Evolutionary conservation across 768 basidiomycete species (phyloP), one percentile per base, ranked within the genome.

Genomic region (Tricholoma saponaceum): DNA sequence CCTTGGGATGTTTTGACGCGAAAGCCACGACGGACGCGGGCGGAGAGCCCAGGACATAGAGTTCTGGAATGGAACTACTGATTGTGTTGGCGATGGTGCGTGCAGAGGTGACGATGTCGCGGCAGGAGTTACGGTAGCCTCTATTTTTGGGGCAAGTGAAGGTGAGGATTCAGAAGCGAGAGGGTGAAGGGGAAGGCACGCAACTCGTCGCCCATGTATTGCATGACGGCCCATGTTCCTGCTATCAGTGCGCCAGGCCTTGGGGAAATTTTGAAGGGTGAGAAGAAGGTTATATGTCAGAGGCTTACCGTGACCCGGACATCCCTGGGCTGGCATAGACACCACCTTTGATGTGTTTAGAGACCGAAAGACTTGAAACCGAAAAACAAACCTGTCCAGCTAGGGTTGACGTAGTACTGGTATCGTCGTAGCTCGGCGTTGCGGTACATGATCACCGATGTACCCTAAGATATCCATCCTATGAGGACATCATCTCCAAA

Each of bases 211-310:
- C 96, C 96, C 76, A 98, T 88, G 69, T 92, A 85, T 60, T 96
- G 90, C 86, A 99, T 88, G 2, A 94, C 93, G 6, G 96, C 96
- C 94, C 95, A 99, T 26, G 94, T 87, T 47, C 92, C 96, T 23
- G 96, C 96, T 58, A 99, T 88, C 59, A 98, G 75, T 0, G 95
- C 86, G 5, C 96, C 97, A 0, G 95, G 92, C 37, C 95, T 92
- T 41, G 30, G 56, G 5, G 50, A 56, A 41, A 14, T 35, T 5
- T 39, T 22, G 37, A 50, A 37, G 18, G 46, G 49, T 22, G 30
- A 52, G 39, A 30, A 41, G n/a, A 13, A 52, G 52, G 10, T 28
- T 35, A 18, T 46, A 18, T 28, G 23, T 41, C 26, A 46, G 18
- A 18, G 39, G 64, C 81, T 60, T 65, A 94, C 92, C 93, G 82